Evolutionary conservation across 2,329 filamentous ascomycete genomes (phyloP).

Genomic region (Ceratocystis eucalypticola): DNA sequence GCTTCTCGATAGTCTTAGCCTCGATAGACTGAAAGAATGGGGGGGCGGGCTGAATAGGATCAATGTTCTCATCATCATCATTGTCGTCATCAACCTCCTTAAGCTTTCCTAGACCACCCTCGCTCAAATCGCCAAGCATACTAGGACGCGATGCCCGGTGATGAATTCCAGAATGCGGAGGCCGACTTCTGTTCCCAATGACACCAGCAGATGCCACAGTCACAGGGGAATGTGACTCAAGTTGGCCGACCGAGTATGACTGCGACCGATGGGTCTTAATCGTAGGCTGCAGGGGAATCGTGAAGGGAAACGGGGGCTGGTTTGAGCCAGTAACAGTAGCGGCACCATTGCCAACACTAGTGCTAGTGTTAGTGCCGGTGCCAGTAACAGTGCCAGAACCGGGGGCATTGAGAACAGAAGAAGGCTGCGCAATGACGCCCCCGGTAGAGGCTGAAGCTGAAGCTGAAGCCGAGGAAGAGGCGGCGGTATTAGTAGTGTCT

Average conservation of each 20-base stretch:
- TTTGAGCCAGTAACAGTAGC: slow-evolving; percentile 31
- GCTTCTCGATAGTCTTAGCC: slow-evolving; percentile 49
- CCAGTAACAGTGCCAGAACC: slow-evolving; percentile 32
- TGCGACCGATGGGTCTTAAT: slow-evolving; percentile 90
- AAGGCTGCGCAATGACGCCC: slow-evolving; percentile 33
- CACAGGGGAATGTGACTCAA: slow-evolving; percentile 51
- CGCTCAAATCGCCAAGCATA: slow-evolving; percentile 60
- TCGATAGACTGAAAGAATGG: slow-evolving; percentile 37
- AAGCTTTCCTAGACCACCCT: slow-evolving; percentile 51
- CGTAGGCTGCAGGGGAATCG: slow-evolving; percentile 77
- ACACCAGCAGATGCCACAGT: slow-evolving; percentile 34
- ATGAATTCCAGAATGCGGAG: slow-evolving; percentile 52
- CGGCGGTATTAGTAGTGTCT: slow-evolving; percentile 30
- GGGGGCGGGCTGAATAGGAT: slow-evolving; percentile 33
- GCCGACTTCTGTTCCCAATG: slow-evolving; percentile 38
- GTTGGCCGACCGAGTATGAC: slow-evolving; percentile 88
- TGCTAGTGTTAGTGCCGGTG: not conserved
- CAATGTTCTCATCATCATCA: slow-evolving; percentile 52
- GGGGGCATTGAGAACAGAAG: slow-evolving; percentile 36
- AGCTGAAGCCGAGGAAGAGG: slow-evolving; percentile 27
- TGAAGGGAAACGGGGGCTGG: slow-evolving; percentile 63
- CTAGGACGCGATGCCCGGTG: slow-evolving; percentile 69
- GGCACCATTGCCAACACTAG: no score
- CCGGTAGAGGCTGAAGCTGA: slow-evolving; percentile 30
- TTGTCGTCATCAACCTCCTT: slow-evolving; percentile 57